A percentile compares a stretch with the other conserved stretches of the same genome.
Evolutionary conservation across 1,284 basidiomycete genomes (phyloP).

Genomic region (Ustilago tritici): DNA sequence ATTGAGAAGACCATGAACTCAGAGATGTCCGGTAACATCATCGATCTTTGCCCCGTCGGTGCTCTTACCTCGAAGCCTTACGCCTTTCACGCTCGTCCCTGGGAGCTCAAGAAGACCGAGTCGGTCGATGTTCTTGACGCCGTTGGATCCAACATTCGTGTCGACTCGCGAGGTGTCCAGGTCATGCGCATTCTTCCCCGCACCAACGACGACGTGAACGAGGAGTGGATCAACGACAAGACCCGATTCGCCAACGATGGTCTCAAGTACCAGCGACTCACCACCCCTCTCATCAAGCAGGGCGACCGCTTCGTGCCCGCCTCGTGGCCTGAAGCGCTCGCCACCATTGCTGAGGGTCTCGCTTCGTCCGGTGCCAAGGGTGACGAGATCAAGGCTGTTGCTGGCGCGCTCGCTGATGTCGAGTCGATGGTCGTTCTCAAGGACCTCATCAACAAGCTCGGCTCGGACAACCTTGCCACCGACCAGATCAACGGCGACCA

Average conservation of each 20-base stretch:
- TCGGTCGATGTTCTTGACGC: conserved; percentile 97
- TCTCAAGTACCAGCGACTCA: conserved; percentile 93
- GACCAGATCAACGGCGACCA: conserved; percentile 80
- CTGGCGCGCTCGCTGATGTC: conserved; percentile 91
- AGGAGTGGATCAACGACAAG: conserved; percentile 99
- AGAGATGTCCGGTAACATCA: conserved; percentile 95
- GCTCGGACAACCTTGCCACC: conserved; percentile 91
- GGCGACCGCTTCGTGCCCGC: conserved; percentile 92
- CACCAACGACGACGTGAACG: conserved; percentile 97
- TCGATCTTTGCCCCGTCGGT: conserved; percentile 95
- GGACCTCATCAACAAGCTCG: conserved; percentile 91
- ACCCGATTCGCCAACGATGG: conserved; percentile 97
- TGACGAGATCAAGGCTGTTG: conserved; percentile 96
- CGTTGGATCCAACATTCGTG: conserved; percentile 95
- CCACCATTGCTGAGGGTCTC: conserved; percentile 83
- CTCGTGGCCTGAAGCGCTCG: conserved; percentile 91
- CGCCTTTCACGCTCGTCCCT: conserved; percentile 94
- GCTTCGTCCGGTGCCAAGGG: conserved; percentile 83
- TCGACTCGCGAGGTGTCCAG: conserved; percentile 93
- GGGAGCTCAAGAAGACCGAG: conserved; percentile 99
- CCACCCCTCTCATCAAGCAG: conserved; percentile 88
- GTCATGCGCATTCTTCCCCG: conserved; percentile 98
- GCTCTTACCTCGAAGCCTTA: conserved; percentile 98
- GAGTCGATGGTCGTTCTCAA: conserved; percentile 94
- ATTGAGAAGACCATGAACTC: conserved; percentile 97